These are phyloP conservation scores for Trichoderma semiorbis DNA, from an alignment of 2,329 filamentous ascomycete species.

Conservation along the genomic window DNA sequence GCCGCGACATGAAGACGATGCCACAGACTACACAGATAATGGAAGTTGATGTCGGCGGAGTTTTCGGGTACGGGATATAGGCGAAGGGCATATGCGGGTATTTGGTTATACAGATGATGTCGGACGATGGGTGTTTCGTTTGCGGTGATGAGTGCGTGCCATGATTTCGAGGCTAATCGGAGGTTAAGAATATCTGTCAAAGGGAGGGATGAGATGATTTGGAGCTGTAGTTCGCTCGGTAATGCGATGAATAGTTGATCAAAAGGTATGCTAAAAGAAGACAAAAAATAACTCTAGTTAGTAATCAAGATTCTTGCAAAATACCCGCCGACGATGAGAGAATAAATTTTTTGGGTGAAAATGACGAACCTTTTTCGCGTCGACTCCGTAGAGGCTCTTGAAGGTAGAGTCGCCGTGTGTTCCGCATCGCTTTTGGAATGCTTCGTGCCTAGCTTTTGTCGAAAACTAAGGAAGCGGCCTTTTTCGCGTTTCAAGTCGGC, in stretches of 20 bases:
- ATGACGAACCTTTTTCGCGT: slow-evolving; percentile 32
- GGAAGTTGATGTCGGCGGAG: slow-evolving; percentile 49
- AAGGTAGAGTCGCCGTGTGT: slow-evolving; percentile 11
- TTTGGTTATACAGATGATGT: slow-evolving; percentile 56
- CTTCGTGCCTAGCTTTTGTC: slow-evolving; percentile 34
- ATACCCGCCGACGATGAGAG: not conserved
- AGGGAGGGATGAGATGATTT: slow-evolving; percentile 58
- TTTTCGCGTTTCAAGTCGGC: slow-evolving; percentile 41
- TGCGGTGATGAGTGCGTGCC: slow-evolving; percentile 56
- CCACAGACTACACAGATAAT: slow-evolving; percentile 63
- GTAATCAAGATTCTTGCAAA: not conserved
- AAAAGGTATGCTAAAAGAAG: slow-evolving; percentile 41
- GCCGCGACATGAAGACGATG: slow-evolving; percentile 62
- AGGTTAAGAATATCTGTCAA: slow-evolving; percentile 59
- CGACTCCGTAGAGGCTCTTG: slow-evolving; percentile 28
- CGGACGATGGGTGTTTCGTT: slow-evolving; percentile 61
- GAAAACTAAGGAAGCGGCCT: slow-evolving; percentile 40
- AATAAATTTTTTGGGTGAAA: not conserved
- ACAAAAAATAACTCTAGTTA: slow-evolving; percentile 20
- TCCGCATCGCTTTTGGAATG: slow-evolving; percentile 33
- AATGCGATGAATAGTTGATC: slow-evolving; percentile 56
- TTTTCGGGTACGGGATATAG: slow-evolving; percentile 54
- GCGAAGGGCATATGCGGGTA: slow-evolving; percentile 58
- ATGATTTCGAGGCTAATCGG: slow-evolving; percentile 55
- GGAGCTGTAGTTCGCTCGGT: slow-evolving; percentile 60